These are phyloP conservation scores for Verticillium albo-atrum DNA, from an alignment of 2,329 filamentous ascomycete species.

Conservation along the genomic window DNA sequence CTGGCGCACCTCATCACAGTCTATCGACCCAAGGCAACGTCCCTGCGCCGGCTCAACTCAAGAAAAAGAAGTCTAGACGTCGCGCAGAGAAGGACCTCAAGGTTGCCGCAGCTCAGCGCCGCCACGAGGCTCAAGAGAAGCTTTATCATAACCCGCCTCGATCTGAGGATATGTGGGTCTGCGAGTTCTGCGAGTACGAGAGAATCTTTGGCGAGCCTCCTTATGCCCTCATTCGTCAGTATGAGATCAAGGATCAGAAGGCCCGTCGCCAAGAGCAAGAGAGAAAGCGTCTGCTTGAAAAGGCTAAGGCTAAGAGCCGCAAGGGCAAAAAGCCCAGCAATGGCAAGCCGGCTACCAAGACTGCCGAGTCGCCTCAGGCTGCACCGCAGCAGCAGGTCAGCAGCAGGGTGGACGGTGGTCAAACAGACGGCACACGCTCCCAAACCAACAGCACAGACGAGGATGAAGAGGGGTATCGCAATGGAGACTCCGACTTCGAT, in stretches of 20 bases:
- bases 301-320: slow-evolving; percentile 88
- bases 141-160: slow-evolving; percentile 71
- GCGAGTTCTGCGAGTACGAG: slow-evolving; percentile 98
- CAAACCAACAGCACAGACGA: slow-evolving; percentile 33
- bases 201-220: slow-evolving; percentile 88
- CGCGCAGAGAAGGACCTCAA: slow-evolving; percentile 67
- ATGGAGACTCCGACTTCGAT: slow-evolving; percentile 25
- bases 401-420: not conserved
- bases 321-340: slow-evolving; percentile 84
- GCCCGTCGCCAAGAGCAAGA: slow-evolving; percentile 82
- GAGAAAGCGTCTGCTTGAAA: slow-evolving; percentile 78
- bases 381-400: not conserved
- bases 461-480: slow-evolving; percentile 23
- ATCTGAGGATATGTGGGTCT: slow-evolving; percentile 81
- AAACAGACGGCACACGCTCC: not conserved
- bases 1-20: not conserved
- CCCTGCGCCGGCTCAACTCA: not conserved
- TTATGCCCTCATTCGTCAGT: slow-evolving; percentile 78
- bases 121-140: slow-evolving; percentile 69
- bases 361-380: slow-evolving; percentile 19
- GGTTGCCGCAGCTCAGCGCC: slow-evolving; percentile 71
- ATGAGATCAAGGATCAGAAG: slow-evolving; percentile 90
- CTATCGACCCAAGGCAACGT: not conserved
- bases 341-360: slow-evolving; percentile 60
- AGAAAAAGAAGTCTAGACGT: slow-evolving; percentile 60